Evolutionary conservation across 2,329 filamentous ascomycete genomes (phyloP).

Genomic region (Dendryphion nanum): DNA sequence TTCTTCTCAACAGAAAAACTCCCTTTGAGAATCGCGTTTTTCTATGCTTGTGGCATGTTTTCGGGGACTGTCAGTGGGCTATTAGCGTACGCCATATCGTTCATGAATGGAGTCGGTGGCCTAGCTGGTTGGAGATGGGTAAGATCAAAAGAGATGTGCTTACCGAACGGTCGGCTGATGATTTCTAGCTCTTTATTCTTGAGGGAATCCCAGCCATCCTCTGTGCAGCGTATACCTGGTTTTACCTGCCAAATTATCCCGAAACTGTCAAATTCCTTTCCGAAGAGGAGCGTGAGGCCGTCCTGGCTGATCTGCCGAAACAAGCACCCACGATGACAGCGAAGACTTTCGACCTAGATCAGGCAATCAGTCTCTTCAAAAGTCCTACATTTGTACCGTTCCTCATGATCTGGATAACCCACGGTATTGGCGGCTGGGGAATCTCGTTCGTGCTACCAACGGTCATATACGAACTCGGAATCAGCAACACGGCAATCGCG

Average conservation of each 20-base stretch:
- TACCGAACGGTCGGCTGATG: not conserved
- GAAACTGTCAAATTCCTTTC: constrained; percentile 15
- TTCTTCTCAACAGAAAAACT: constrained; percentile 59
- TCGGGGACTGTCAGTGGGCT: constrained; percentile 59
- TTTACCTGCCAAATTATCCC: constrained; percentile 21
- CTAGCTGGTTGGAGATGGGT: constrained; percentile 34
- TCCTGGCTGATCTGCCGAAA: constrained; percentile 16
- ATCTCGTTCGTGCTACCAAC: constrained; percentile 22
- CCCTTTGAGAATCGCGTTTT: constrained; percentile 55
- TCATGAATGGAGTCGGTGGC: constrained; percentile 55
- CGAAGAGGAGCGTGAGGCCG: constrained; percentile 15
- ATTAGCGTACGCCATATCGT: constrained; percentile 56
- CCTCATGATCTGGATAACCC: constrained; percentile 23
- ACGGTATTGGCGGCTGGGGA: constrained; percentile 22
- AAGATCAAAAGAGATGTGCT: not conserved
- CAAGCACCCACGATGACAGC: constrained; percentile 20
- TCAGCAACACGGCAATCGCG: constrained; percentile 17
- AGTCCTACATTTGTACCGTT: constrained; percentile 18
- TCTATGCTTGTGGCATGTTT: constrained; percentile 56
- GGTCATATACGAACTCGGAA: constrained; percentile 19
- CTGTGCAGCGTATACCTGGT: constrained; percentile 15
- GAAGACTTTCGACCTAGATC: constrained; percentile 21
- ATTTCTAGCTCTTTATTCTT: constrained; percentile 18
- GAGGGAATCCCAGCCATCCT: constrained; percentile 19
- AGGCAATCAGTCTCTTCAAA: constrained; percentile 15